These are phyloP conservation scores for Podospora tetraspora DNA, from an alignment of 495 filamentous ascomycete species.

Conservation along the genomic window DNA sequence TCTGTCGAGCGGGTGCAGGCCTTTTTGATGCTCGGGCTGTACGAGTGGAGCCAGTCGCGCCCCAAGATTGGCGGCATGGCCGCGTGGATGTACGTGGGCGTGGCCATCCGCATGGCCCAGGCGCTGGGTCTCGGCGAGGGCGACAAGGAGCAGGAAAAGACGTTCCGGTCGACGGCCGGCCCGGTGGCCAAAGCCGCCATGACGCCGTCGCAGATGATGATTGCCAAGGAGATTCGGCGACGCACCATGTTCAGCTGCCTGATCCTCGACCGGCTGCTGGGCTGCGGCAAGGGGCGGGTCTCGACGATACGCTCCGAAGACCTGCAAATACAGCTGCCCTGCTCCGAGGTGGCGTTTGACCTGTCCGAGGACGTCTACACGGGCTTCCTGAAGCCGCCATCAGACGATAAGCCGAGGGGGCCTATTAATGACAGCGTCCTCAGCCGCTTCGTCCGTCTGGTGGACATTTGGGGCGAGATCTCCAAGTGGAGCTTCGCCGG, in stretches of 20 bases:
- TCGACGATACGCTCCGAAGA: conserved; percentile 64
- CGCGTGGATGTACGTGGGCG: conserved; percentile 73
- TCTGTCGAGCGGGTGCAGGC: conserved; percentile 70
- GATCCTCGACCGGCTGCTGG: conserved; percentile 73
- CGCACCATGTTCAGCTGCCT: conserved; percentile 86
- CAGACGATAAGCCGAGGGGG: conserved; percentile 24
- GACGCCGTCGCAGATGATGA: conserved; percentile 46
- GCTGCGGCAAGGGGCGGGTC: conserved; percentile 68
- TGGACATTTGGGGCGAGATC: conserved; percentile 74
- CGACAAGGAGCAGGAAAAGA: conserved; percentile 32
- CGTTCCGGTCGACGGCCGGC: conserved; percentile 22
- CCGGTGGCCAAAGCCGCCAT: conserved; percentile 19
- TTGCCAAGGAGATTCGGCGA: conserved; percentile 69
- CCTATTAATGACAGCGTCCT: conserved; percentile 58
- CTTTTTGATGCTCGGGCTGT: conserved; percentile 73
- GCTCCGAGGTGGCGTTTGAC: conserved; percentile 60
- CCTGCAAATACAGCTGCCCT: conserved; percentile 62
- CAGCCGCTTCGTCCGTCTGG: conserved; percentile 68
- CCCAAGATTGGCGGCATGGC: conserved; percentile 56
- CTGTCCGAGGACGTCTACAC: conserved; percentile 63
- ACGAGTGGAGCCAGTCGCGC: conserved; percentile 73
- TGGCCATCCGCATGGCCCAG: conserved; percentile 70
- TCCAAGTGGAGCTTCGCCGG: conserved; percentile 71
- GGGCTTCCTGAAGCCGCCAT: conserved; percentile 38
- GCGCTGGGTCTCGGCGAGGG: conserved; percentile 66